These are phyloP conservation scores for Arthrobotrys sphaeroides DNA, from an alignment of 2,329 filamentous ascomycete species.

Conservation along the genomic window DNA sequence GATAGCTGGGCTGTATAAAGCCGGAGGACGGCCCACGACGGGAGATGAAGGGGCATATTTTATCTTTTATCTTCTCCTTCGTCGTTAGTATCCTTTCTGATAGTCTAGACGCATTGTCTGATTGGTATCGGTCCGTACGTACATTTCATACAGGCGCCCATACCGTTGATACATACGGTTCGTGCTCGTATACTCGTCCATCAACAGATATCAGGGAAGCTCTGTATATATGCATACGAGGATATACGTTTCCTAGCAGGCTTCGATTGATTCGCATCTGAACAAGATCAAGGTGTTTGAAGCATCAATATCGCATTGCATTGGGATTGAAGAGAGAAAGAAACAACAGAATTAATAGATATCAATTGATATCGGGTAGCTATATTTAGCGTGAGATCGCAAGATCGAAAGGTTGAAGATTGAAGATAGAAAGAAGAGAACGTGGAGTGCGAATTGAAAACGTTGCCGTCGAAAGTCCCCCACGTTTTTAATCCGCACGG, in stretches of 20 bases:
- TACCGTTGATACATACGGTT: too few species aligned
- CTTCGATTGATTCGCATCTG: background rate
- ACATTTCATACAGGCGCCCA: background rate
- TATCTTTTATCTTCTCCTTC: slow-evolving; percentile 8
- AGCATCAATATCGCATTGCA: too few species aligned
- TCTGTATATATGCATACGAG: background rate
- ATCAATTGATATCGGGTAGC: too few species aligned
- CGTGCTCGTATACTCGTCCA: background rate
- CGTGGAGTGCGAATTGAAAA: too few species aligned
- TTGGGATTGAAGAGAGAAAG: too few species aligned
- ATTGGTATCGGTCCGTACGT: background rate
- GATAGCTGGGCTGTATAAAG: slow-evolving; percentile 42
- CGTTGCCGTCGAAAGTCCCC: too few species aligned
- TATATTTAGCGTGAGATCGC: too few species aligned
- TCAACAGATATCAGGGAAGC: background rate
- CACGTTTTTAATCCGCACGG: background rate
- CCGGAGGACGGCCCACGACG: slow-evolving; percentile 24
- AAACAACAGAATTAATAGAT: too few species aligned
- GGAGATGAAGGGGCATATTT: background rate
- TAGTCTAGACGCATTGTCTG: background rate
- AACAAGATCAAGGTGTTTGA: too few species aligned
- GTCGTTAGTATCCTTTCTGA: background rate
- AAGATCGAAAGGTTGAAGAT: too few species aligned
- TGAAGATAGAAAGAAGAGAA: too few species aligned
- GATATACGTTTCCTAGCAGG: too few species aligned